These are phyloP conservation scores for Pinguiococcus pyrenoidosus DNA, from an alignment of 108 stramenopile genomes.

Conservation along the genomic window DNA sequence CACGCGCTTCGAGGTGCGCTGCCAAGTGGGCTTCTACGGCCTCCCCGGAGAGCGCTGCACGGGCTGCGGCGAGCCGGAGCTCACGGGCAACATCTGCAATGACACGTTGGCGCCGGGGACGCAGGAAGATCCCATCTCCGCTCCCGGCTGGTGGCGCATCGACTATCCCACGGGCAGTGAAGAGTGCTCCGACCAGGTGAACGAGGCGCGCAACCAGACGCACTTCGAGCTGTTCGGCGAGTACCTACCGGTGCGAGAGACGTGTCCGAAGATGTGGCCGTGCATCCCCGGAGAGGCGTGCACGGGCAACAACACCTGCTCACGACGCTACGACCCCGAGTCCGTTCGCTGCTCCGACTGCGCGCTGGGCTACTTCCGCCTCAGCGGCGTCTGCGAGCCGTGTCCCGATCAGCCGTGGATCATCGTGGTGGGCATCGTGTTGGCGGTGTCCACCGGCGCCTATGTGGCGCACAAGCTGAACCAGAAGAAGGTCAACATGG, in stretches of 20 bases:
- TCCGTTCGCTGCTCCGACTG: conserved; percentile 19
- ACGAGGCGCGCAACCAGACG: background rate
- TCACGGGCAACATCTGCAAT: conserved; percentile 7
- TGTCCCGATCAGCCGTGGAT: conserved; percentile 17
- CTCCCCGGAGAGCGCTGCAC: conserved; percentile 1
- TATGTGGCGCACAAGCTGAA: conserved; percentile 17
- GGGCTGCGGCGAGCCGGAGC: background rate
- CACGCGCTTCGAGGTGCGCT: background rate
- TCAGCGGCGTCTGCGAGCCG: conserved; percentile 17
- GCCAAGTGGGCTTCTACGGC: conserved; percentile 5
- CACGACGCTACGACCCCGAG: conserved; percentile 6
- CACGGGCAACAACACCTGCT: conserved; percentile 25
- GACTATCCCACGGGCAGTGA: background rate
- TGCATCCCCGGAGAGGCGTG: conserved; percentile 19
- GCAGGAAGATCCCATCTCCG: too few relatives aligned
- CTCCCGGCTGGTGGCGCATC: too few relatives aligned
- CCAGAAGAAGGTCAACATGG: conserved; percentile 21
- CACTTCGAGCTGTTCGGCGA: background rate
- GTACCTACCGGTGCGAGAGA: background rate
- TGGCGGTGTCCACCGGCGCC: conserved; percentile 5
- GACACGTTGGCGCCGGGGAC: too few relatives aligned
- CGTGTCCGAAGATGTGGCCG: conserved; percentile 7
- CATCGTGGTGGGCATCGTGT: conserved; percentile 3
- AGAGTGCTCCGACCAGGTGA: conserved; percentile 2
- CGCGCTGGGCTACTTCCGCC: conserved; percentile 12